Percentiles rank a stretch among this genome's conserved stretches.
Evolutionary conservation across 2,329 filamentous ascomycete species (phyloP).

Genomic region (Thyridium curvatum): DNA sequence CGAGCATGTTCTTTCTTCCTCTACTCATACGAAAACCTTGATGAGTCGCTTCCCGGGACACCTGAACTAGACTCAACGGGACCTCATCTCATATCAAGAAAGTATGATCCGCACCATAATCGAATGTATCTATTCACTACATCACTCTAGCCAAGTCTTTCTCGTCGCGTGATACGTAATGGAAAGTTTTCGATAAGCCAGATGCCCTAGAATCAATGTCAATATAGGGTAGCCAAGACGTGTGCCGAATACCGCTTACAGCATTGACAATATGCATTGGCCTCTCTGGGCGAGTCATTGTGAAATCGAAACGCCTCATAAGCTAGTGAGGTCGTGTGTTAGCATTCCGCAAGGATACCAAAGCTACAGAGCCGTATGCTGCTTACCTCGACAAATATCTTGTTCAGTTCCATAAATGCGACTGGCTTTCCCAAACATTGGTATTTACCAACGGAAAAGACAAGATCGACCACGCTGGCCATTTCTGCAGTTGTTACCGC

Average conservation of each 20-base stretch:
- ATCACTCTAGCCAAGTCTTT: no score
- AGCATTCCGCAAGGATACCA: no score
- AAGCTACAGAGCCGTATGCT: no score
- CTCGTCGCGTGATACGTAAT: conserved; percentile 10
- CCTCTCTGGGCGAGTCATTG: conserved; percentile 6
- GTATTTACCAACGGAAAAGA: conserved; percentile 21
- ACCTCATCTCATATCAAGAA: no score
- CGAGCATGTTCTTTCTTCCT: no score
- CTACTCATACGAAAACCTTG: no score
- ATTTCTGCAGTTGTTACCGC: conserved; percentile 11
- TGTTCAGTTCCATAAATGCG: conserved; percentile 21
- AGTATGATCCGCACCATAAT: no score
- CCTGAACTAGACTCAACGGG: no score
- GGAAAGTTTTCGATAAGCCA: conserved; percentile 11
- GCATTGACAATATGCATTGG: conserved; percentile 9
- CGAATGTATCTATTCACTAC: no score
- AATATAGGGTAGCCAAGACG: background rate
- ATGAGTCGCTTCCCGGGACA: no score
- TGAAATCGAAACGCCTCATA: conserved; percentile 11
- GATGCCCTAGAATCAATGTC: conserved; percentile 6
- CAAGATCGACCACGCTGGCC: conserved; percentile 15
- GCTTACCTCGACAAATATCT: conserved; percentile 18
- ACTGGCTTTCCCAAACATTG: conserved; percentile 22
- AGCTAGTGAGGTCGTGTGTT: conserved; percentile 4
- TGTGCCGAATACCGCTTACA: no score